Evolutionary conservation across 345 rosid species (phyloP), one percentile per base, ranked within the genome.

Genomic region (Punica granatum): DNA sequence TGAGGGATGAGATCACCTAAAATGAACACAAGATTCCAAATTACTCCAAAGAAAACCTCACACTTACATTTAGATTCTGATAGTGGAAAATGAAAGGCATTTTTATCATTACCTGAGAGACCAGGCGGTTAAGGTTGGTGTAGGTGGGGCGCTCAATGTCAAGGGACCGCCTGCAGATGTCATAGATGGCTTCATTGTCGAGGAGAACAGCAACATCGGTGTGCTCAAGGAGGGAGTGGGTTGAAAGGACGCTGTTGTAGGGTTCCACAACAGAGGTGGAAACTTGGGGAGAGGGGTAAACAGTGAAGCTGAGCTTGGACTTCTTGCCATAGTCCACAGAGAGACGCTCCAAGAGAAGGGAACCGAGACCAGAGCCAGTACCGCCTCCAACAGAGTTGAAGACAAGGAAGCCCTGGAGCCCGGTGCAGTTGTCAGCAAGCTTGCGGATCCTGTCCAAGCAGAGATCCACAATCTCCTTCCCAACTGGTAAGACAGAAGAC

Each of bases 351-450:
- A 84, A 70, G 26, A 84, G 80, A 60, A 84, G 85, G 0, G 88
- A 84, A 7, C 85, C 88, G 36, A 84, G 82, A 59, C 85, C 88
- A 54, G 88, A 84, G 18, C 88, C 88, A 23, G 88, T 83, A 34
- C 88, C 88, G 13, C 88, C 85, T 67, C 88, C 85, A 67, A 83
- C 88, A 64, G 88, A 84, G 80, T 81, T 83, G 74, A 83, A 83
- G 16, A 83, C 88, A 19, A 83, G 77, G 77, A 83, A 84, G 7
- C 88, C 88, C 64, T 84, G 88, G 11, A 84, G 84, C 15, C 85
- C 88, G 46, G 88, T 84, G 75, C 88, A 84, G 69, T 84, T 84
- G 67, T 84, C 88, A 26, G 88, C 83, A 26, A 84, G 82, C 73
- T 83, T 83, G 12, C 87, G 69, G 72, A 83, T 83, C 26, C 85